Evolutionary conservation across 176 grass and related monocot species (phyloP).

Genomic region (Cenchrus fungigraminus): DNA sequence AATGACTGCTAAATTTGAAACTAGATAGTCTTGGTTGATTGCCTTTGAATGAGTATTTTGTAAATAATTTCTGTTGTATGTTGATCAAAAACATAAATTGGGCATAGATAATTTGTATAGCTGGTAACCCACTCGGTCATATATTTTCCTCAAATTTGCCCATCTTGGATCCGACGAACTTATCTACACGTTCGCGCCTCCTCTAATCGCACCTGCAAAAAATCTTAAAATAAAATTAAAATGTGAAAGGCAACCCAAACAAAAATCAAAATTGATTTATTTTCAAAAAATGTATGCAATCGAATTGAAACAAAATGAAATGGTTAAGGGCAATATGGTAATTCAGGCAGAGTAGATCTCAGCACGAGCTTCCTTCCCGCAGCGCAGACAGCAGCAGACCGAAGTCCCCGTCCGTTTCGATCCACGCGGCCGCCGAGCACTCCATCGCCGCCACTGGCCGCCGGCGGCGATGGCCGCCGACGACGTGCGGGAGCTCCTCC

Average conservation of each 20-base stretch:
- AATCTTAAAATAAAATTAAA: neutral
- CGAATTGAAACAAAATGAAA: no score
- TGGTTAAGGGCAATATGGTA: neutral
- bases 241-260: no score
- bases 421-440: slow-evolving; percentile 23
- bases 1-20: no score
- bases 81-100: neutral
- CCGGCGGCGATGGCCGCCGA: slow-evolving; percentile 55
- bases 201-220: neutral
- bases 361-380: neutral
- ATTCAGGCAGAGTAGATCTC: neutral
- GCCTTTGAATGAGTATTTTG: neutral
- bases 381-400: slow-evolving; percentile 1
- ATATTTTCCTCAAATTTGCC: neutral
- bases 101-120: neutral
- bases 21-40: no score
- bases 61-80: neutral
- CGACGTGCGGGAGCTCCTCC: slow-evolving; percentile 87
- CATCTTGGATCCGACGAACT: neutral
- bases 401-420: slow-evolving; percentile 11
- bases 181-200: neutral
- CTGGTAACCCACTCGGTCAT: neutral
- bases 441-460: neutral
- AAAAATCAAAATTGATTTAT: no score
- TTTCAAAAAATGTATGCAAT: no score